A percentile compares a stretch with the other conserved stretches of the same genome.
These are phyloP conservation scores for Blakeslea trispora DNA, from an alignment of 371 early-diverging fungal genomes.

Conservation along the genomic window DNA sequence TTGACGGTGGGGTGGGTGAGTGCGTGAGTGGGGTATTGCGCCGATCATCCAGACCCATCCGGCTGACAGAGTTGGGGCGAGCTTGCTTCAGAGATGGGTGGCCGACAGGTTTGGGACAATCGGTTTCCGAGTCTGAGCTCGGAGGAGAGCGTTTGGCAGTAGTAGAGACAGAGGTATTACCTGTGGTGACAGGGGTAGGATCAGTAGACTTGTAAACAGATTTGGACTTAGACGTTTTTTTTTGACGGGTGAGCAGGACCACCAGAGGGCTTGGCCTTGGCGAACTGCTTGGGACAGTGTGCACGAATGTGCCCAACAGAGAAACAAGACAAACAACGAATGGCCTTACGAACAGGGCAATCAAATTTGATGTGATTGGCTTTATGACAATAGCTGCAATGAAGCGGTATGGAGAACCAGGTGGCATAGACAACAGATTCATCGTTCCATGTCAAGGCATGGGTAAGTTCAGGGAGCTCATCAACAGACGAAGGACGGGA, in stretches of 20 bases:
- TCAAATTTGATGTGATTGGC: background rate
- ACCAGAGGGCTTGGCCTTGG: too few species aligned
- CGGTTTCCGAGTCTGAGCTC: background rate
- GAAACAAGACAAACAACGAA: background rate
- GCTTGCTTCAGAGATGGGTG: constrained; percentile 7
- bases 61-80: background rate
- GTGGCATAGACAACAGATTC: constrained; percentile 5
- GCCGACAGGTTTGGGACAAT: background rate
- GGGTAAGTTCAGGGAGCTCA: constrained; percentile 7
- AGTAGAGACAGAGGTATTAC: background rate
- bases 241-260: too few species aligned
- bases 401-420: constrained; percentile 4
- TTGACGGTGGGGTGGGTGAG: too few species aligned
- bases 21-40: too few species aligned
- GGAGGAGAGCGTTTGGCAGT: constrained; percentile 5
- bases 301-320: background rate
- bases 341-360: background rate
- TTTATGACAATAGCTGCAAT: constrained; percentile 4
- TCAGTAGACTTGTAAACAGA: background rate
- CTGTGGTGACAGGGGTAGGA: background rate
- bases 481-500: background rate
- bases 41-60: background rate
- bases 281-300: background rate
- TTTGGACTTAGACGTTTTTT: background rate
- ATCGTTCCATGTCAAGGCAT: background rate